These are phyloP conservation scores for Acer negundo DNA, from an alignment of 345 rosid species.

Conservation along the genomic window DNA sequence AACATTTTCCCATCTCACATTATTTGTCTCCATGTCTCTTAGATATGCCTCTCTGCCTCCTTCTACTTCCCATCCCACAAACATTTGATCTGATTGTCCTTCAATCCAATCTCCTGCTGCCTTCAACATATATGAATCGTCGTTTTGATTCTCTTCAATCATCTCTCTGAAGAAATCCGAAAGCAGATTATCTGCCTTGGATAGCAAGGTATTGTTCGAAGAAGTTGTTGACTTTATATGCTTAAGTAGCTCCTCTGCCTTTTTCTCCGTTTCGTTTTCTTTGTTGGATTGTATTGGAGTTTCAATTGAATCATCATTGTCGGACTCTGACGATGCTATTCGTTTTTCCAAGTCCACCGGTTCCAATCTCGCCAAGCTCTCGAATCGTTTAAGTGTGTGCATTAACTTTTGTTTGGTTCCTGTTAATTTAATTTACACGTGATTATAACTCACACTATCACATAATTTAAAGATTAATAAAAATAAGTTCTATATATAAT, in stretches of 20 bases:
- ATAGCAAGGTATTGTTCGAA: not conserved
- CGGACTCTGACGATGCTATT: conserved; percentile 34
- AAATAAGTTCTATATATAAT: too few species aligned
- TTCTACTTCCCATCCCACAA: conserved; percentile 60
- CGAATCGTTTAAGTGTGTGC: conserved; percentile 40
- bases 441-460: too few species aligned
- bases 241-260: conserved; percentile 23
- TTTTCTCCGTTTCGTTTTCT: conserved; percentile 13
- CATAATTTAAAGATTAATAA: too few species aligned
- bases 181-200: conserved; percentile 39
- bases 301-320: conserved; percentile 23
- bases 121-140: conserved; percentile 16
- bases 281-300: not conserved
- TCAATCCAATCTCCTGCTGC: conserved; percentile 60
- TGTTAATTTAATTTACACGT: conserved; percentile 9
- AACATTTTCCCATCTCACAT: conserved; percentile 33
- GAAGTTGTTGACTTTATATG: conserved; percentile 16
- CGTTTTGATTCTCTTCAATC: conserved; percentile 10
- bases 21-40: conserved; percentile 51
- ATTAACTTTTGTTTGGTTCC: conserved; percentile 47
- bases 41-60: conserved; percentile 49
- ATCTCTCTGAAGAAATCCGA: conserved; percentile 56
- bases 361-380: conserved; percentile 43
- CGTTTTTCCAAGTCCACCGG: conserved; percentile 68
- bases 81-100: conserved; percentile 41